These are phyloP conservation scores for Ustilago bromivora DNA, from an alignment of 1,284 basidiomycete species.

Conservation along the genomic window DNA sequence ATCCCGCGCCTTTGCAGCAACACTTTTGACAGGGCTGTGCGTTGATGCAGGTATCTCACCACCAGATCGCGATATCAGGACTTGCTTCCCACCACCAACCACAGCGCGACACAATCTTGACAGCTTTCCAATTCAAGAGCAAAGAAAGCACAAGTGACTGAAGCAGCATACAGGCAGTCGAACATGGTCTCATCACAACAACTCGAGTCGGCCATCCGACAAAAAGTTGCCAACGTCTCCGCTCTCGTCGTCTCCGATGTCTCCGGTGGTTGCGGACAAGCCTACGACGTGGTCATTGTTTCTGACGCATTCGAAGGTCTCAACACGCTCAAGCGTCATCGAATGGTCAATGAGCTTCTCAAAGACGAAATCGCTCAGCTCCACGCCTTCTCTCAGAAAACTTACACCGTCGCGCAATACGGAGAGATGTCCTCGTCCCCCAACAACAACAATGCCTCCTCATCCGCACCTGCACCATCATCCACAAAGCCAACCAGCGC, in stretches of 20 bases:
- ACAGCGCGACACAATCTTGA: too few relatives aligned
- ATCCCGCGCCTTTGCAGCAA: background rate
- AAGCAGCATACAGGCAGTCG: background rate
- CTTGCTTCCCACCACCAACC: too few relatives aligned
- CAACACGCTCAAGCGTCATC: conserved; percentile 66
- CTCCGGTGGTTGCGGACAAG: conserved; percentile 68
- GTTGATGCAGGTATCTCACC: background rate
- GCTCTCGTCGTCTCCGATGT: conserved; percentile 68
- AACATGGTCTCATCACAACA: conserved; percentile 66
- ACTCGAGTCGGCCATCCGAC: conserved; percentile 65
- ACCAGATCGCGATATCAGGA: background rate
- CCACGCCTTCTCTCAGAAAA: conserved; percentile 71
- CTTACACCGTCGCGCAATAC: conserved; percentile 63
- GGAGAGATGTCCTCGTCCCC: conserved; percentile 27
- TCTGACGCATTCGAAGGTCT: conserved; percentile 63
- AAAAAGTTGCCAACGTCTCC: conserved; percentile 59
- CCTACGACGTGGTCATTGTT: conserved; percentile 69
- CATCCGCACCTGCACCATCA: conserved; percentile 16
- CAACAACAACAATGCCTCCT: background rate
- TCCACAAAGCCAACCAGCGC: conserved; percentile 17
- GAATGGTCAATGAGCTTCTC: conserved; percentile 70
- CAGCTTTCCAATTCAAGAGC: too few relatives aligned
- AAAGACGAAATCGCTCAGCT: conserved; percentile 71
- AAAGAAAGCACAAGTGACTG: background rate
- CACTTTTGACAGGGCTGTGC: conserved; percentile 2